Percentiles rank a stretch among this genome's conserved stretches.
Evolutionary conservation across 495 filamentous ascomycete genomes (phyloP).

Genomic region (Trypethelium eluteriae): DNA sequence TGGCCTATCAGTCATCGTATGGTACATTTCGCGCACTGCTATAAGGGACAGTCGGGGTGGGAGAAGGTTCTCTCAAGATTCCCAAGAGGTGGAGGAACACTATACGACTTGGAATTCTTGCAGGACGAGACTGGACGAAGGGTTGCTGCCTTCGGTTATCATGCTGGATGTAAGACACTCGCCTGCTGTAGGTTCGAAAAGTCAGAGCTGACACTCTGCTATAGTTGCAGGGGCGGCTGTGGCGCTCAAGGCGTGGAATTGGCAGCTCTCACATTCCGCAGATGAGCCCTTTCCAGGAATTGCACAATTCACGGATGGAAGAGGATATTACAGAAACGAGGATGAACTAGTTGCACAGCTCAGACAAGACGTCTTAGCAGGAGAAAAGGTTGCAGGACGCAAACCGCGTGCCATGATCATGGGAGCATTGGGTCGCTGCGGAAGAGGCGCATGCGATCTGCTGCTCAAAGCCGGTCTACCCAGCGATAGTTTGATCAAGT

Average conservation of each 20-base stretch:
- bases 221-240: constrained; percentile 67
- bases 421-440: constrained; percentile 74
- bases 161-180: constrained; percentile 52
- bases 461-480: constrained; percentile 68
- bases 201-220: not conserved
- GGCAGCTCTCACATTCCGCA: constrained; percentile 65
- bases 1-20: constrained; percentile 80
- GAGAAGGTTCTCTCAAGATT: constrained; percentile 73
- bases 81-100: constrained; percentile 69
- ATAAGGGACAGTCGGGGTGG: constrained; percentile 86
- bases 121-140: constrained; percentile 67
- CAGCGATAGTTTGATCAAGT: constrained; percentile 45
- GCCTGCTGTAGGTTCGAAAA: not conserved
- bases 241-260: constrained; percentile 81
- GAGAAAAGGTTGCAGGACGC: constrained; percentile 47
- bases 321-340: constrained; percentile 61
- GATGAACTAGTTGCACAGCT: constrained; percentile 63
- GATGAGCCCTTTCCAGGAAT: constrained; percentile 59
- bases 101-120: constrained; percentile 91
- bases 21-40: constrained; percentile 74
- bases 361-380: constrained; percentile 55
- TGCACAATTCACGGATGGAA: constrained; percentile 38
- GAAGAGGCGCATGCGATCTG: constrained; percentile 73
- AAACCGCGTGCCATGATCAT: constrained; percentile 52
- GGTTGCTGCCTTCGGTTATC: constrained; percentile 60